These are phyloP conservation scores for Sporothrix protearum DNA, from an alignment of 2,329 filamentous ascomycete genomes.

Conservation along the genomic window DNA sequence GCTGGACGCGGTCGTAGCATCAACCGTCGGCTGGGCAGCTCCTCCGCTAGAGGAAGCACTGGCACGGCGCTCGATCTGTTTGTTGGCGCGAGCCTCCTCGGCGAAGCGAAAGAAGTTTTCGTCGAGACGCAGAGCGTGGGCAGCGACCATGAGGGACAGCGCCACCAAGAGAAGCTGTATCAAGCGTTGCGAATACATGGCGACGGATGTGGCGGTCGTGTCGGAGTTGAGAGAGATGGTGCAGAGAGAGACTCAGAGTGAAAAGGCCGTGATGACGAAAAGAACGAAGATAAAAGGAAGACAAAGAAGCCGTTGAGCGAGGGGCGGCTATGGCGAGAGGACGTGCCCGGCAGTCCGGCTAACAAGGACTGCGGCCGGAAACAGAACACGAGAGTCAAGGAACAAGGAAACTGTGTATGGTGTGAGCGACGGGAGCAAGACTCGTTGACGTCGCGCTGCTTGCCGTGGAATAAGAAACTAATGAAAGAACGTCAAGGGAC, in stretches of 20 bases:
- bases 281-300: neutral
- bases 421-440: neutral
- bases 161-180: slow-evolving; percentile 49
- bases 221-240: no score
- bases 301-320: neutral
- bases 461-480: neutral
- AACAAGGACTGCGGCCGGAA: neutral
- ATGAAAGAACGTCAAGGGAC: neutral
- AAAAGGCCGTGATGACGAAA: neutral
- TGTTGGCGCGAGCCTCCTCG: neutral
- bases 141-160: slow-evolving; percentile 45
- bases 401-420: neutral
- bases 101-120: slow-evolving; percentile 26
- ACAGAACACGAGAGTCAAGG: neutral
- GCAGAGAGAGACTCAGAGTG: no score
- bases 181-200: slow-evolving; percentile 48
- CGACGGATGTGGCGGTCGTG: neutral
- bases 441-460: neutral
- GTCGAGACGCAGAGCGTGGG: slow-evolving; percentile 42
- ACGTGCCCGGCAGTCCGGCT: neutral
- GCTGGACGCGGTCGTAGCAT: slow-evolving; percentile 17
- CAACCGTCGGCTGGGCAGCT: neutral
- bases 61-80: slow-evolving; percentile 7
- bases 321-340: neutral
- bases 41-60: neutral